phyloP scores from a whole-genome alignment of 192 early-diverging fungal species.

The Entomortierella chlamydospora region DNA sequence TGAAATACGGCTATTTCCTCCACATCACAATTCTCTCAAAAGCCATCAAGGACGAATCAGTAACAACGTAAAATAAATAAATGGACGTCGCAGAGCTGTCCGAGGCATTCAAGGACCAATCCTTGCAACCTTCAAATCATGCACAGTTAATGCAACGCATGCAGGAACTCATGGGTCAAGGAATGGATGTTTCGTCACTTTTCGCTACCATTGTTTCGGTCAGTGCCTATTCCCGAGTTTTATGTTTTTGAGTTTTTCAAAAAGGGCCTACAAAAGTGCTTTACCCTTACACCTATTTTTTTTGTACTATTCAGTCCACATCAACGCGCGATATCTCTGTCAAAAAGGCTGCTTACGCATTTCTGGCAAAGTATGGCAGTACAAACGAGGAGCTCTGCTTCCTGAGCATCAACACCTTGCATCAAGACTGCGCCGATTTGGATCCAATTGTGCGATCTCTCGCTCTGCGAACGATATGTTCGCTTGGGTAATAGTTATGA shows the following conservation, averaged over 20 bases:
- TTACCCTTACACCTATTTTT: not conserved
- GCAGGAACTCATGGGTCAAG: conserved; percentile 52
- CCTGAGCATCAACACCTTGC: conserved; percentile 55
- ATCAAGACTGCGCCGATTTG: conserved; percentile 50
- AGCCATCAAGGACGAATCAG: too few relatives aligned
- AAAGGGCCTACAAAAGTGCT: not conserved
- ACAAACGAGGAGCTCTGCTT: conserved; percentile 50
- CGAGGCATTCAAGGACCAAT: conserved; percentile 51
- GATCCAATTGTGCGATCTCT: conserved; percentile 54
- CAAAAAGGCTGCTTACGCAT: conserved; percentile 50
- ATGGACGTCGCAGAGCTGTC: conserved; percentile 45
- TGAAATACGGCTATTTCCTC: too few relatives aligned
- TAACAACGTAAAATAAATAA: not conserved
- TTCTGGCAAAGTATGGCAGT: conserved; percentile 41
- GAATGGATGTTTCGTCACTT: conserved; percentile 54
- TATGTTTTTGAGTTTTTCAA: too few relatives aligned
- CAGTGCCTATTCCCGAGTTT: not conserved
- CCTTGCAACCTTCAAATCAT: conserved; percentile 8
- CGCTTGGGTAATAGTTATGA: conserved; percentile 34
- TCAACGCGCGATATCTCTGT: conserved; percentile 54
- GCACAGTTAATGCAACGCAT: conserved; percentile 41
- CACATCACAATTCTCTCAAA: too few relatives aligned
- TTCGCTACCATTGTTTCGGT: conserved; percentile 56
- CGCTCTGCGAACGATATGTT: conserved; percentile 53
- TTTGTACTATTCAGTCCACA: conserved; percentile 26